These are phyloP conservation scores for Tulasnella sp. DNA, from an alignment of 768 basidiomycete genomes.

Conservation along the genomic window DNA sequence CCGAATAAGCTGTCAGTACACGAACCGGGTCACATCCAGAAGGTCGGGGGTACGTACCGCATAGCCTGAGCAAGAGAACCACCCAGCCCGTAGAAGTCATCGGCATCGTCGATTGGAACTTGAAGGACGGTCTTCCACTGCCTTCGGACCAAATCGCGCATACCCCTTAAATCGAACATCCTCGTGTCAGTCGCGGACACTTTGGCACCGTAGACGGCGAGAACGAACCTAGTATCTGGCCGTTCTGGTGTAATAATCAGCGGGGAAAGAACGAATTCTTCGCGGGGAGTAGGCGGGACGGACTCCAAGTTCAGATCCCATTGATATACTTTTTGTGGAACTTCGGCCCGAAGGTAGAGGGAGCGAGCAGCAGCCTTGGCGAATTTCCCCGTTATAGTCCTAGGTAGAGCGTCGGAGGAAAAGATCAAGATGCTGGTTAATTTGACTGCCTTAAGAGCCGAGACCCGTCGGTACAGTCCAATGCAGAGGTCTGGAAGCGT, in stretches of 20 bases:
- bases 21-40: too few species aligned
- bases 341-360: background rate
- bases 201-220: background rate
- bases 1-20: background rate
- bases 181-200: background rate
- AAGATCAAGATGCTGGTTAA: background rate
- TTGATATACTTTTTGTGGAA: background rate
- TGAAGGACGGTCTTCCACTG: constrained; percentile 19
- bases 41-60: background rate
- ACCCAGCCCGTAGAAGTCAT: constrained; percentile 19
- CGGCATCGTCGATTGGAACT: constrained; percentile 8
- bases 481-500: constrained; percentile 6
- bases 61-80: background rate
- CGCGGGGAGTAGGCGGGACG: constrained; percentile 1
- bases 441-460: background rate
- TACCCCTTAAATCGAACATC: background rate
- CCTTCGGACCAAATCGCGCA: constrained; percentile 7
- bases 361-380: background rate
- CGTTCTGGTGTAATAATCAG: background rate
- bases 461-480: background rate
- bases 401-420: background rate
- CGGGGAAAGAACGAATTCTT: background rate
- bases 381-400: background rate
- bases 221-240: background rate
- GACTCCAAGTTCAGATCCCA: constrained; percentile 1